These are phyloP conservation scores for Saccharomyces hybrid DNA, from an alignment of 1,139 yeast species.

Conservation along the genomic window DNA sequence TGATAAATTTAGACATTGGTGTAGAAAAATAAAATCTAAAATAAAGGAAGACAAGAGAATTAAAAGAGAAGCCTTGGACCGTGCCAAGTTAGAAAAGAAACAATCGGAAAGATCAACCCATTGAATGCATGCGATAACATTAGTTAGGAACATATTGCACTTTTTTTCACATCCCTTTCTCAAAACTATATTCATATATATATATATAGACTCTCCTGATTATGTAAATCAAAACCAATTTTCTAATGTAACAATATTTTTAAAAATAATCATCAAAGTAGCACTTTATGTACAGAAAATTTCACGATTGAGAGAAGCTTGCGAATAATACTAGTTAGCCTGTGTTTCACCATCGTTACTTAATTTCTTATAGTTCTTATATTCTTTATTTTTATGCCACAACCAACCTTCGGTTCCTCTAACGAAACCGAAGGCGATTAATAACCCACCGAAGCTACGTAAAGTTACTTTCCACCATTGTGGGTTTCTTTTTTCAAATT, in stretches of 20 bases:
- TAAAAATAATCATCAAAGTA: background rate
- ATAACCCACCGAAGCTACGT: constrained; percentile 43
- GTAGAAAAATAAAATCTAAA: constrained; percentile 26
- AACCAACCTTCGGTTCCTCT: constrained; percentile 51
- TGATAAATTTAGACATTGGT: constrained; percentile 30
- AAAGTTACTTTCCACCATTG: constrained; percentile 52
- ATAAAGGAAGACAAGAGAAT: constrained; percentile 28
- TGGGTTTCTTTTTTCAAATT: constrained; percentile 39
- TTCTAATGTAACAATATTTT: background rate
- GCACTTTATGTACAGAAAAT: background rate
- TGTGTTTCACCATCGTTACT: background rate
- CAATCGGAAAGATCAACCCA: constrained; percentile 18
- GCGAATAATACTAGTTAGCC: background rate
- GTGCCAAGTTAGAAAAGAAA: constrained; percentile 24
- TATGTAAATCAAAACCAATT: background rate
- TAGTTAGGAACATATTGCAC: background rate
- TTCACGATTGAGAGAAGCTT: background rate
- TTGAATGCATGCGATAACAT: background rate
- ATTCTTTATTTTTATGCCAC: constrained; percentile 36
- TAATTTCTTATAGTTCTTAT: constrained; percentile 10
- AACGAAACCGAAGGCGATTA: constrained; percentile 48
- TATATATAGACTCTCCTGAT: background rate
- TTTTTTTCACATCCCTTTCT: background rate
- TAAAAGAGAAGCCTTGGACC: constrained; percentile 26
- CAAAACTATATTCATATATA: background rate